These are phyloP conservation scores for Podospora australis DNA, from an alignment of 495 filamentous ascomycete genomes.

Conservation along the genomic window DNA sequence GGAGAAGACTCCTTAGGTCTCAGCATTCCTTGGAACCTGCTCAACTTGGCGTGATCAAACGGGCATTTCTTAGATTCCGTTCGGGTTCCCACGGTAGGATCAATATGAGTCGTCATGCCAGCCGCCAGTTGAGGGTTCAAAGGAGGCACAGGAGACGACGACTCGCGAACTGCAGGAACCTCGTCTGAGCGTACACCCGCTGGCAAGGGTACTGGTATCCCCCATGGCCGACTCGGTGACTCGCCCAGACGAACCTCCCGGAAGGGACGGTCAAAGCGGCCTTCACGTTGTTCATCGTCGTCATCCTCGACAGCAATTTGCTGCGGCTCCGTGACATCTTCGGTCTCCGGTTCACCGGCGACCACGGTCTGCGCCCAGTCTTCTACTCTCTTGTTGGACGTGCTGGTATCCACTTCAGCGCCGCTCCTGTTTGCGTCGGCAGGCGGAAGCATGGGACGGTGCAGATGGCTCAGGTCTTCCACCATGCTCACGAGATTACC, in stretches of 20 bases:
- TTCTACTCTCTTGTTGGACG: constrained; percentile 61
- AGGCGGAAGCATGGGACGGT: constrained; percentile 70
- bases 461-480: constrained; percentile 72
- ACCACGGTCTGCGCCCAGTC: constrained; percentile 74
- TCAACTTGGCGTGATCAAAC: constrained; percentile 40
- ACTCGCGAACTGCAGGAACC: neutral
- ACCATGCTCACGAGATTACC: constrained; percentile 87
- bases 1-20: too few relatives aligned
- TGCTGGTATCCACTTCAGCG: constrained; percentile 35
- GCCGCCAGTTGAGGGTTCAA: neutral
- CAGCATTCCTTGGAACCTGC: constrained; percentile 11
- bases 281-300: constrained; percentile 30
- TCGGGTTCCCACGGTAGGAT: neutral
- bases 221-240: constrained; percentile 86
- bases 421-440: constrained; percentile 27
- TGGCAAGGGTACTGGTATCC: constrained; percentile 59
- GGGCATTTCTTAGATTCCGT: constrained; percentile 34
- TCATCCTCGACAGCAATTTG: constrained; percentile 33
- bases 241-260: constrained; percentile 83
- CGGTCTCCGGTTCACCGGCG: constrained; percentile 35
- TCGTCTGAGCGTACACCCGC: constrained; percentile 17
- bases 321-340: constrained; percentile 24
- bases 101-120: neutral
- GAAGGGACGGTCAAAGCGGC: constrained; percentile 71
- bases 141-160: neutral